Evolutionary conservation across 495 filamentous ascomycete genomes (phyloP).

Genomic region (Lasiosphaeris hirsuta): DNA sequence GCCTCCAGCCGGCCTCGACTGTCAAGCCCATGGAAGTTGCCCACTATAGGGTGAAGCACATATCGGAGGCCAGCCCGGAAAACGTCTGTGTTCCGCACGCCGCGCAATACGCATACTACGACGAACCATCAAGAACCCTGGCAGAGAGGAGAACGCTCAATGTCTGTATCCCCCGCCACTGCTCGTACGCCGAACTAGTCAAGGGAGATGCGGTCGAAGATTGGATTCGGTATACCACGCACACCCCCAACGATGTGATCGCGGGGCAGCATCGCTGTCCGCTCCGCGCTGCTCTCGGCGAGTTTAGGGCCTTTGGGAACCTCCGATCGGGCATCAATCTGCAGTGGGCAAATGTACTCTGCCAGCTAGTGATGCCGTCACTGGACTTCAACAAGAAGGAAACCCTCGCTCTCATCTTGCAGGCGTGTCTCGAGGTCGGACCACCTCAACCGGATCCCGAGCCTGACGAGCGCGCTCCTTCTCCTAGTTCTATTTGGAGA

Average conservation of each 20-base stretch:
- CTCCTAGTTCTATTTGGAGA: no score
- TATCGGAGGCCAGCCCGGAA: conserved; percentile 20
- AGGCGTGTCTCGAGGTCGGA: conserved; percentile 48
- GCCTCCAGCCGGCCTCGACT: conserved; percentile 13
- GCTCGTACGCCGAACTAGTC: conserved; percentile 11
- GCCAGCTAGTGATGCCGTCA: conserved; percentile 45
- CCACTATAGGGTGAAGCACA: conserved; percentile 17
- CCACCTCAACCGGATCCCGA: no score
- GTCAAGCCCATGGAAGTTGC: conserved; percentile 15
- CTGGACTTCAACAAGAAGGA: conserved; percentile 47
- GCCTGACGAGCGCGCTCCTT: no score
- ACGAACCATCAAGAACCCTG: neutral
- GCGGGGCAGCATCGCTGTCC: conserved; percentile 44
- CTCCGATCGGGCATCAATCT: conserved; percentile 47
- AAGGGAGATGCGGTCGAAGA: neutral
- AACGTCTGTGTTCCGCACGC: conserved; percentile 48
- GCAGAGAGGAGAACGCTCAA: no score
- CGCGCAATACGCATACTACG: conserved; percentile 36
- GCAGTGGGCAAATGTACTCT: conserved; percentile 55
- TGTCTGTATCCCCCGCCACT: neutral
- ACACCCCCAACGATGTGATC: conserved; percentile 45
- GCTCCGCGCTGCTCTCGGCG: conserved; percentile 41
- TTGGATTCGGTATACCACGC: conserved; percentile 14
- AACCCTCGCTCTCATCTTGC: conserved; percentile 44
- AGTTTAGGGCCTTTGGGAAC: conserved; percentile 48